These are phyloP conservation scores for Schwanniomyces sp. DNA, from an alignment of 805 yeast genomes.

Conservation along the genomic window DNA sequence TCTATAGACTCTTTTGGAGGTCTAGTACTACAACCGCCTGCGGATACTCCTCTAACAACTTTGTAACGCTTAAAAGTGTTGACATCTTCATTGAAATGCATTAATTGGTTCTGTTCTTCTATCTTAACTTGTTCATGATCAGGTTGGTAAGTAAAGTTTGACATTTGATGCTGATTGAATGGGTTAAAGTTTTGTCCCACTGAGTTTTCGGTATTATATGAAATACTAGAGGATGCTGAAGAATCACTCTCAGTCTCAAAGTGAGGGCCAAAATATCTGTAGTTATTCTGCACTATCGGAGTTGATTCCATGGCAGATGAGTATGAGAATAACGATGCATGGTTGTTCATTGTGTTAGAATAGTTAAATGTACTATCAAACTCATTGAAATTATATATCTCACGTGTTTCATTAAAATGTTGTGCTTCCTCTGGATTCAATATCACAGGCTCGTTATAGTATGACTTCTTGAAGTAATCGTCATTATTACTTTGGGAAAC, in stretches of 20 bases:
- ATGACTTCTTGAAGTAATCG: not conserved
- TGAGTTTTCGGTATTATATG: not conserved
- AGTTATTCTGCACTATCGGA: not conserved
- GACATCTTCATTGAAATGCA: not conserved
- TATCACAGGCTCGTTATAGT: not conserved
- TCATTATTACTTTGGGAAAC: not conserved
- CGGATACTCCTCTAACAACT: slow-evolving; percentile 55
- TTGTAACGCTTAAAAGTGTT: slow-evolving; percentile 27
- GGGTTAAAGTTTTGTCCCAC: not conserved
- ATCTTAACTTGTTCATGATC: not conserved
- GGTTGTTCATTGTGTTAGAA: not conserved
- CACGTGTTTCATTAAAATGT: not conserved
- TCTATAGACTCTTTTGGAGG: slow-evolving; percentile 48
- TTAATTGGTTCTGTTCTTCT: not conserved
- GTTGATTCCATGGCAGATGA: slow-evolving; percentile 1
- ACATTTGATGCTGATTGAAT: not conserved
- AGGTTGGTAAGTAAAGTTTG: not conserved
- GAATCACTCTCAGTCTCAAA: not conserved
- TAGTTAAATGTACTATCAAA: not conserved
- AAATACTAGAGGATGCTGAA: not conserved
- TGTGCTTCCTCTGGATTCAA: not conserved
- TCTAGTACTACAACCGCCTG: slow-evolving; percentile 56
- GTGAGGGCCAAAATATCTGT: not conserved
- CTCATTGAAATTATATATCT: not conserved
- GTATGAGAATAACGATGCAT: slow-evolving; percentile 5